Percentiles rank a stretch among this genome's conserved stretches.
These are phyloP conservation scores for Casuarina glauca DNA, from an alignment of 306 rosid genomes.

Conservation along the genomic window DNA sequence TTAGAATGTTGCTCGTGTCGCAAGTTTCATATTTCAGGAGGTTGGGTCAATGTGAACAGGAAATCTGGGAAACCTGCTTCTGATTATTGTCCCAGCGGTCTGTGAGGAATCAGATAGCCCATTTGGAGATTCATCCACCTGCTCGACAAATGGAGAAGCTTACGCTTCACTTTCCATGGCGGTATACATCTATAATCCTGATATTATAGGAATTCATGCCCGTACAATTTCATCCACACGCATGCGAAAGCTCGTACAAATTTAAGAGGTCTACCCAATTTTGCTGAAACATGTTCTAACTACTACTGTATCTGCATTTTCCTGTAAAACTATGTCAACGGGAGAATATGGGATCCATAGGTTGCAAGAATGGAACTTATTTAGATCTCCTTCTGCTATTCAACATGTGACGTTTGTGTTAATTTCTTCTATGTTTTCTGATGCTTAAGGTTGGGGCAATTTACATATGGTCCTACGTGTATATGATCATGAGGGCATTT, in stretches of 20 bases:
- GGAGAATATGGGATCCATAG: background rate
- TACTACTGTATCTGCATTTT: background rate
- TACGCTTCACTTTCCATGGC: constrained; percentile 15
- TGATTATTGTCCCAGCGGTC: constrained; percentile 10
- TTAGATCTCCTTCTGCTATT: background rate
- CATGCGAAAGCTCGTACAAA: background rate
- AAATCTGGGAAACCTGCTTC: background rate
- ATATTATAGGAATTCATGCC: background rate
- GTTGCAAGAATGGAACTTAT: background rate
- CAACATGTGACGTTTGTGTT: background rate
- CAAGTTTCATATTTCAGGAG: background rate
- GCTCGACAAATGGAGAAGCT: constrained; percentile 3
- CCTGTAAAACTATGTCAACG: background rate
- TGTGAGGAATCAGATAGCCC: constrained; percentile 1
- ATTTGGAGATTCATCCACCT: constrained; percentile 4
- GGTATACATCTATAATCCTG: constrained; percentile 6
- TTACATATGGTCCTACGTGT: constrained; percentile 41
- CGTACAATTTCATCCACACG: background rate
- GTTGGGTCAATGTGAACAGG: constrained; percentile 8
- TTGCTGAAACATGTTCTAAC: background rate
- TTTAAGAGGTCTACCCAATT: background rate
- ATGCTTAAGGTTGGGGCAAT: constrained; percentile 30
- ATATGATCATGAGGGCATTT: constrained; percentile 39
- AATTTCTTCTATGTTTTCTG: constrained; percentile 12
- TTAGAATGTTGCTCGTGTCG: background rate